Percentiles rank a stretch among this genome's conserved stretches.
These are phyloP conservation scores for Tricholoma saponaceum DNA, from an alignment of 768 basidiomycete species.

Conservation along the genomic window DNA sequence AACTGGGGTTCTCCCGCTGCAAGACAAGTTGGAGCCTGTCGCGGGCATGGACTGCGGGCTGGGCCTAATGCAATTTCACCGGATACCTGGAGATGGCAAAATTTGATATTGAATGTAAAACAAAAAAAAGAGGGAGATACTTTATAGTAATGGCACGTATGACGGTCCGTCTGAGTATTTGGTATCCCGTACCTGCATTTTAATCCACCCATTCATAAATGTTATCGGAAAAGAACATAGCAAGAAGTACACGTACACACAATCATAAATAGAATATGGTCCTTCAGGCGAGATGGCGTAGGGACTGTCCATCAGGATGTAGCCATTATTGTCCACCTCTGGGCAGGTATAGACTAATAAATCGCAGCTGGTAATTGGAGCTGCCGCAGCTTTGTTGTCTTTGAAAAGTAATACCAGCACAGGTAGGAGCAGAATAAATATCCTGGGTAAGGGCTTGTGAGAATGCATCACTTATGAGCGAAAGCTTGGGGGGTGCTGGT, in stretches of 20 bases:
- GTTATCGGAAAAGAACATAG: not conserved
- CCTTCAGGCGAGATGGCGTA: constrained; percentile 13
- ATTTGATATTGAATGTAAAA: not conserved
- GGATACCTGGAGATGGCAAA: not conserved
- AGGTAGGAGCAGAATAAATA: not conserved
- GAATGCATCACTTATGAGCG: not conserved
- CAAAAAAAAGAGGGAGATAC: constrained; percentile 1
- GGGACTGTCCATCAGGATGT: constrained; percentile 8
- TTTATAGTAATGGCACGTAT: constrained; percentile 18
- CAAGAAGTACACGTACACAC: constrained; percentile 10
- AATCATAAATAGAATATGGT: constrained; percentile 20
- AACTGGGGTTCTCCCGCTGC: constrained; percentile 4
- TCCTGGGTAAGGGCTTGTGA: not conserved
- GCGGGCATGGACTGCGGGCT: constrained; percentile 5
- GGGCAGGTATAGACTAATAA: constrained; percentile 12
- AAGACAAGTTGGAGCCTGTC: constrained; percentile 9
- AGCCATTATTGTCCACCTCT: constrained; percentile 6
- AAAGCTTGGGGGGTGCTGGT: not conserved
- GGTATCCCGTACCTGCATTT: constrained; percentile 13
- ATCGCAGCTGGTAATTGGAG: constrained; percentile 9
- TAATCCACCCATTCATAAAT: not conserved
- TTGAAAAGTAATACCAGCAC: not conserved
- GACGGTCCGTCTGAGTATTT: constrained; percentile 1
- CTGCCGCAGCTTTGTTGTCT: not conserved
- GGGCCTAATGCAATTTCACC: constrained; percentile 10